Evolutionary conservation across 2,329 filamentous ascomycete genomes (phyloP).

Genomic region (Fusarium sp.): DNA sequence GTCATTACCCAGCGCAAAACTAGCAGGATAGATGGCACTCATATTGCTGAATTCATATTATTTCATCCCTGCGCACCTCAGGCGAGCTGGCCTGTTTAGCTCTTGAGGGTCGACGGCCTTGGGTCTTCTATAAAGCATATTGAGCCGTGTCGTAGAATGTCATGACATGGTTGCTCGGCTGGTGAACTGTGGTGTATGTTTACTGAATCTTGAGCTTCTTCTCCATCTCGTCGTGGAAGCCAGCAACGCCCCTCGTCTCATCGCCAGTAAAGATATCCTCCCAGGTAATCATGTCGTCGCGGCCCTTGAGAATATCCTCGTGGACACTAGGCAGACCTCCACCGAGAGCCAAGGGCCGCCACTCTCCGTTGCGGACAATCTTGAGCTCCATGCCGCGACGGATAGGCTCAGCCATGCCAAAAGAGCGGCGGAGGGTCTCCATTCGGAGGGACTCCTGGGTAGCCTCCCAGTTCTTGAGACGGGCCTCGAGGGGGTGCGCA

Average conservation of each 20-base stretch:
- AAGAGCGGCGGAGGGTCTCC: constrained; percentile 84
- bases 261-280: constrained; percentile 91
- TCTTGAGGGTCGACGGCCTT: constrained; percentile 8
- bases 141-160: constrained; percentile 28
- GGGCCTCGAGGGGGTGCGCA: constrained; percentile 88
- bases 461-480: constrained; percentile 86
- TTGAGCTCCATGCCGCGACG: constrained; percentile 94
- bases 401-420: constrained; percentile 91
- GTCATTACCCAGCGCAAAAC: constrained; percentile 40
- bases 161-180: not conserved
- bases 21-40: constrained; percentile 45
- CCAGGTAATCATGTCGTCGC: constrained; percentile 82
- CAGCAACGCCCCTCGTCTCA: constrained; percentile 72
- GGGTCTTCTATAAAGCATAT: constrained; percentile 32
- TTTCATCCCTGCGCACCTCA: constrained; percentile 7
- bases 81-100: not conserved
- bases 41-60: constrained; percentile 23
- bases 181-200: not conserved
- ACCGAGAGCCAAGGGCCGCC: constrained; percentile 76
- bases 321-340: constrained; percentile 71
- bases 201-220: constrained; percentile 77
- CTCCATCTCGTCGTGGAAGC: constrained; percentile 94
- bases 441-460: constrained; percentile 90
- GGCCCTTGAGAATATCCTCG: constrained; percentile 84
- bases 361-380: constrained; percentile 81